Evolutionary conservation across 139 green algal genomes (phyloP), one percentile per base, ranked within the genome.

Genomic region (Coelastrella sp.): DNA sequence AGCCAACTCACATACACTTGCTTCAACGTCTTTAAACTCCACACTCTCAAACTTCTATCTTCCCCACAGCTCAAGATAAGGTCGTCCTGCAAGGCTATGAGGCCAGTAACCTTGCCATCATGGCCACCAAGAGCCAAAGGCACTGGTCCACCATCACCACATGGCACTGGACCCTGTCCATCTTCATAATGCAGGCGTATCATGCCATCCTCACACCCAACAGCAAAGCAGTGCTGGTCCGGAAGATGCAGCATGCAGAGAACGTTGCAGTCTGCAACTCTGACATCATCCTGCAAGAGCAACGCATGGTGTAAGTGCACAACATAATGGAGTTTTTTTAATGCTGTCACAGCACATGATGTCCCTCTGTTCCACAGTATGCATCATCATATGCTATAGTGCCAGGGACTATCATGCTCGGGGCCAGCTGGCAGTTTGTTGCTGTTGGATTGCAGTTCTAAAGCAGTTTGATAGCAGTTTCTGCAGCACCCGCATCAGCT

Each of bases 11-110:
- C 81, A 25, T 80, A 63, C 37, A 95, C 53, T 0, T 84, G 88
- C 84, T 93, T 92, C 87, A 94, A 91, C 40, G 81, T 94, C 41
- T 89, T 87, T 50, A 96, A 88, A 85, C 94, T 90, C 93, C 93
- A 96, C 43, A 91, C 81, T n/a, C 93, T 74, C n/a, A 96, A 77
- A 48, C 68, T 92, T 51, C 85, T 85, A 89, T 96, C 93, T 79
- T 87, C 77, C 34, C 81, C 77, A 38, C 81, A 84, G 77, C 87
- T 91, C 35, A 86, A 50, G 53, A 96, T 87, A 66, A 89, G 60
- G 41, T 86, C 87, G 67, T 84, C 71, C 17, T 77, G 76, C 23
- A 94, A 82, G n/a, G 91, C 63, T 8, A 84, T 87, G 68, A 96
- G 66, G 9, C 88, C 90, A 5, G 87, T 91, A 19, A 84, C 78